A percentile compares a stretch with the other conserved stretches of the same genome.
These are phyloP conservation scores for Leucaena leucocephala DNA, from an alignment of 306 rosid species.

Conservation along the genomic window DNA sequence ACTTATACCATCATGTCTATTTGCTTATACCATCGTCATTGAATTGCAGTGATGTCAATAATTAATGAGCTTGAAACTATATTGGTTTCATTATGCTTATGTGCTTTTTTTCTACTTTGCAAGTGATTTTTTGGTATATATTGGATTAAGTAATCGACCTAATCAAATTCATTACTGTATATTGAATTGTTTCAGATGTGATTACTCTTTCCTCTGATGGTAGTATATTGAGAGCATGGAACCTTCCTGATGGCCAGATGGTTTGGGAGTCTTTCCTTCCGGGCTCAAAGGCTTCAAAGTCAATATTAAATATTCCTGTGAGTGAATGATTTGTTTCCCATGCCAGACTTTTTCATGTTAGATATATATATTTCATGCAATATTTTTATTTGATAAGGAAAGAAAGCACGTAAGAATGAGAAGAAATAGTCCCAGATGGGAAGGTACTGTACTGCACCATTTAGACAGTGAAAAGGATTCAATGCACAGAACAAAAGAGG, in stretches of 20 bases:
- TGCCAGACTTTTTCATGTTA: constrained; percentile 14
- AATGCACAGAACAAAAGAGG: not conserved
- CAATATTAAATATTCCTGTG: constrained; percentile 70
- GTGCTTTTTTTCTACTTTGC: constrained; percentile 25
- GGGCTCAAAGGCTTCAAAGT: constrained; percentile 67
- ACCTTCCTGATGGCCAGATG: constrained; percentile 98
- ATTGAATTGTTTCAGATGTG: constrained; percentile 66
- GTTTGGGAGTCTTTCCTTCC: constrained; percentile 86
- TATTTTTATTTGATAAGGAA: constrained; percentile 23
- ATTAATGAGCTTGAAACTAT: constrained; percentile 32
- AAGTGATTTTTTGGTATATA: constrained; percentile 15
- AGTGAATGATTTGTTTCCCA: constrained; percentile 41
- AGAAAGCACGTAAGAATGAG: not conserved
- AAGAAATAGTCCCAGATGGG: constrained; percentile 8
- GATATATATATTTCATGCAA: constrained; percentile 1
- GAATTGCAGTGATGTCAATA: not conserved
- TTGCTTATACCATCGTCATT: not conserved
- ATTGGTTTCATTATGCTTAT: constrained; percentile 22
- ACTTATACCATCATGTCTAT: too few relatives aligned
- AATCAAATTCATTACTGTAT: constrained; percentile 19
- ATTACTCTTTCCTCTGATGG: constrained; percentile 89
- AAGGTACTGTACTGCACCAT: constrained; percentile 13
- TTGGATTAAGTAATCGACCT: constrained; percentile 19
- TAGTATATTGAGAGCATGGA: constrained; percentile 90
- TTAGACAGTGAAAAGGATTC: constrained; percentile 25